Evolutionary conservation across 2,329 filamentous ascomycete genomes (phyloP), one percentile per base, ranked within the genome.

Genomic region (Diplodia intermedia): DNA sequence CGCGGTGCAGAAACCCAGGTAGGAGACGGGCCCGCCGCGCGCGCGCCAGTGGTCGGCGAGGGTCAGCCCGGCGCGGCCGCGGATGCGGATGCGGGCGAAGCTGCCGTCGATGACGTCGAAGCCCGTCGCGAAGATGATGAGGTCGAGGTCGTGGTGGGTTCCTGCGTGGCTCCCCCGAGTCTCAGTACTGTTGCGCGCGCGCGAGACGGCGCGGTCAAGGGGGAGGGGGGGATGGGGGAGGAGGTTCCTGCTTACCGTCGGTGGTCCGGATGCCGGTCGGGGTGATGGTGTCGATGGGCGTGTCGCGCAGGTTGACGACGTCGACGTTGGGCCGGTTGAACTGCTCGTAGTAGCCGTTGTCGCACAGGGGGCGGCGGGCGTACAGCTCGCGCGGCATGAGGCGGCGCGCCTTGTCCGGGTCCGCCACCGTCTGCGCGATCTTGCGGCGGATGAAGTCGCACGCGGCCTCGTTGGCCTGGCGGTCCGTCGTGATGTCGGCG

Each of bases 51-150:
- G 49, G 15, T 69, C 33, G 33, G 1, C 1, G 5, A 2, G 52
- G 1, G 52, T 69, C 43, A 69, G 65, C 11, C 78, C 78, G 23
- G 71, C 69, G 15, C 67, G 71, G 49, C 75, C 75, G 4, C 71
- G 71, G 63, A 82, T 78, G 40, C 78, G 73, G 61, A 82, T 75
- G 36, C 79, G 74, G 2, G 71, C 70, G 29, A 81, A 73, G 7
- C 75, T 74, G 12, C 81, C 80, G 1, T 73, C 76, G 12, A 80
- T 71, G 0, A 78, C 76, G 66, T 83, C 81, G 66, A 81, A 84
- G 0, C 82, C 82, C 0, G 77, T 82, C 20, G 75, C 80, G 65
- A 78, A 71, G 67, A 89, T 78, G 54, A 89, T 83, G 26, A 82
- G 80, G 72, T 89, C 87, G 8, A 86, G 80, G 36, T 83, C 78